Base-by-base conservation (phyloP, 352 stramenopile species). In the Phytophthora podocarpi region DNA sequence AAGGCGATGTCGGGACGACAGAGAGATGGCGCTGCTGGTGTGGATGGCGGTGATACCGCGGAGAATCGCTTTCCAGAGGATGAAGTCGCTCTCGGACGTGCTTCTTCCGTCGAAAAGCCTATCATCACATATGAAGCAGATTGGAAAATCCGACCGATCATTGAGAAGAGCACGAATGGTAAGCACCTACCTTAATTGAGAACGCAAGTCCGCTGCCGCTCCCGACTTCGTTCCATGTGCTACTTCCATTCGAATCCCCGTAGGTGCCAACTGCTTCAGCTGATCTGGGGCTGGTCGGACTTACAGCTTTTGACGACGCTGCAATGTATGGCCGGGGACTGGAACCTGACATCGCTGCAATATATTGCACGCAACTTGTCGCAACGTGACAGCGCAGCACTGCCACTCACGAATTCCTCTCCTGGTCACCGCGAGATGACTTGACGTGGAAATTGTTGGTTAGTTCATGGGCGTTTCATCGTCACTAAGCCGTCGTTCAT, bases 31-130 rank as follows among this genome's bases (percentile, higher is more conserved):
- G 64, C 21, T 74, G 64, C 13, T 46, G 55, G 20, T 54, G 60
- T 18, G 18, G 46, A 52, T 54, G 53, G 18, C 40, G 56, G 16
- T 23, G 20, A 49, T 46, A 49, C 34, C 49, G 60, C 12, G 59
- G 42, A 37, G 51, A 60, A 31, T 72, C 60, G 15, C 55, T 54
- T 9, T 70, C 62, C 2, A 90, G 54, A 16, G 78, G 80, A 49
- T 76, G 72, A 41, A 90, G 48, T 13, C 78, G 59, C 35, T 78
- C 66, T 27, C 61, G 72, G 6, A 79, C 57, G 39, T 78, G 69
- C 26, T 78, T 87, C 41, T 90, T 90, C 34, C 76, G 66, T 12
- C 74, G 70, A 46, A 85, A 80, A 20, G 57, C 78, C 74, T 85
- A 42, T 3, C 21, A 30, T 16, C 27, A 15, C 18, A 64, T 9